Conservation (phyloP, 2,329 filamentous ascomycete species). For the Curvularia lunata region DNA sequence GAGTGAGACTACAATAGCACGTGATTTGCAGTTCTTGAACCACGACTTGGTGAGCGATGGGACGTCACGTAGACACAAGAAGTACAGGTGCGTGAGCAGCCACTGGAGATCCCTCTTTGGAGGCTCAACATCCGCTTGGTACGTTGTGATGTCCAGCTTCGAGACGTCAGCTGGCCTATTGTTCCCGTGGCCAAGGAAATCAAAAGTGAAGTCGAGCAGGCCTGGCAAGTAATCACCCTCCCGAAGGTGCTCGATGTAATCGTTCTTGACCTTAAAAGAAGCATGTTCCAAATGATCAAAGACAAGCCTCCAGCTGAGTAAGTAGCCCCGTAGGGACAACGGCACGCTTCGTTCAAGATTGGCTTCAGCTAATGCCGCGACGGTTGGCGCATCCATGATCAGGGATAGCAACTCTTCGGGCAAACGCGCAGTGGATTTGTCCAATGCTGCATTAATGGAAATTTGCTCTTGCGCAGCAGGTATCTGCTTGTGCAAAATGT, state of each 20-base stretch:
- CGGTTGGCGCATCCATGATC: slow-evolving; percentile 76
- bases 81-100: slow-evolving; percentile 86
- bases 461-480: slow-evolving; percentile 79
- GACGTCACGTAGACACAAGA: slow-evolving; percentile 75
- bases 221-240: slow-evolving; percentile 71
- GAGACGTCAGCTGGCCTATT: slow-evolving; percentile 73
- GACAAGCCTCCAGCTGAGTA: slow-evolving; percentile 87
- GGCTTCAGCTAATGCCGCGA: slow-evolving; percentile 70
- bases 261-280: slow-evolving; percentile 79
- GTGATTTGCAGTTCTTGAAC: slow-evolving; percentile 81
- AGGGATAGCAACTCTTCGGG: slow-evolving; percentile 86
- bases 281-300: slow-evolving; percentile 84
- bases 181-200: slow-evolving; percentile 79
- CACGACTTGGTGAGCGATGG: slow-evolving; percentile 82
- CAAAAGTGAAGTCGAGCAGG: slow-evolving; percentile 80
- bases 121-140: slow-evolving; percentile 64
- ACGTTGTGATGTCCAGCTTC: slow-evolving; percentile 72
- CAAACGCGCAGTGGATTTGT: slow-evolving; percentile 74
- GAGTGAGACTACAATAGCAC: slow-evolving; percentile 78
- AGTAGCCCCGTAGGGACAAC: slow-evolving; percentile 73
- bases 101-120: slow-evolving; percentile 79
- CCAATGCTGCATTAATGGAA: slow-evolving; percentile 76
- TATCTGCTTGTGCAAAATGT: slow-evolving; percentile 79
- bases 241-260: slow-evolving; percentile 82
- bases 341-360: slow-evolving; percentile 71